Base-by-base conservation (phyloP, 805 yeast species). In the Ogataea pilisensis region DNA sequence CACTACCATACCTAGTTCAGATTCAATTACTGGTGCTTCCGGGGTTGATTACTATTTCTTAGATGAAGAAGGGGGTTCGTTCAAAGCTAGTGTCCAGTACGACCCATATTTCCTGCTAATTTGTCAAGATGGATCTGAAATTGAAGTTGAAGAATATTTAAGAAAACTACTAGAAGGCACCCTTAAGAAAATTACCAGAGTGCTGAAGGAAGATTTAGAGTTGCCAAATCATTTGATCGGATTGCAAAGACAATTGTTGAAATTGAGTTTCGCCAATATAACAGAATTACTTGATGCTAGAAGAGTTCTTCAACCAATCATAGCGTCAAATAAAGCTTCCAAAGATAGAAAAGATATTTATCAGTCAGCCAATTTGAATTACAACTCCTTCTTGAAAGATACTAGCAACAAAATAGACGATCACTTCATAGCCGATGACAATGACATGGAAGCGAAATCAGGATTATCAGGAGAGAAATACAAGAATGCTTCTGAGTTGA, bases 11-110 rank as follows among this genome's bases (percentile, higher is more conserved):
- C 77, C 83, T 2, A 72, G 77, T 11, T 77, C 75, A 4, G 81
- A 78, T 25, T 67, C 70, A 32, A 53, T 72, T 9, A 69, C 76
- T n/a, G 96, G 95, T 8, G 69, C 76, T 27, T 77, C 96, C 0
- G 99, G 91, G 3, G 96, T 91, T 3, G 97, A 93, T 53, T 89
- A 84, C 61, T 95, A 95, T 58, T 93, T 95, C 53, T 64, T 93
- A 7, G 98, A 90, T 60, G 96, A 87, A 54, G 97, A 90, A 60
- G 99, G 99, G 35, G 99, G 97, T 6, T 79, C 85, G 33, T 93
- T 95, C 69, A 93, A 91, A 58, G 82, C 89, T 4, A 83, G 95
- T 1, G 63, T 86, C 12, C 83, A 75, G 43, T 86, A 76, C 57
- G 89, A 87, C 51, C 99, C 99, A 0, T 93, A 93, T 60, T 85